Base-by-base conservation (phyloP, 305 asterid genomes). In the Coffea humblotiana region DNA sequence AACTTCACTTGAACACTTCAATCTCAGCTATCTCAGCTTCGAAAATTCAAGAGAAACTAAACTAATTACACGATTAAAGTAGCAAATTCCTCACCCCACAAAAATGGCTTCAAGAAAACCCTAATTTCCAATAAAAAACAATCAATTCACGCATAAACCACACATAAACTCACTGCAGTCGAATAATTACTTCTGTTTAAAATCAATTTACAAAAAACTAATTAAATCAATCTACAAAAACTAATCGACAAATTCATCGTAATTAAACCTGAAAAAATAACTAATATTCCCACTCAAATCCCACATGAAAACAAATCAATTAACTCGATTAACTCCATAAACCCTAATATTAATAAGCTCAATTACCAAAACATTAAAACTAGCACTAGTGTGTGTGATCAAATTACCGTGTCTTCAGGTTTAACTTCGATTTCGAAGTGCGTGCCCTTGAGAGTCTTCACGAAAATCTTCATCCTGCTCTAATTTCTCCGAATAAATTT, bases 371-470 rank as follows among this genome's bases (percentile, higher is more conserved):
- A 68, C 32, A 73, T 3, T 64, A 23, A 69, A 64, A n/a, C 66
- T 40, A 7, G 7, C 47, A 15, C 6, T 47, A 71, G 8, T 32
- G 54, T 7, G 64, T 21, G 52, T 12, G 73, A 68, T 45, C 65
- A 37, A 9, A 27, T 12, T 68, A 93, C 97, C 88, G 86, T 78
- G 67, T 91, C 92, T 29, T 89, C 86, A 21, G 91, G 85, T 67
- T 89, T 84, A 82, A 93, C 97, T 88, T 90, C 89, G 81, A 93
- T 78, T 82, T 91, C 91, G 85, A 93, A 93, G 84, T 89, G 90
- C 32, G 88, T 83, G 64, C 97, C 96, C 86, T 91, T 93, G 78
- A 93, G 88, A 77, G 91, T 93, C 90, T 91, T 91, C 83, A 93
- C 96, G 72, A 78, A 87, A 80, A 93, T 85, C 92, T 90, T 93